Percentiles rank a stretch among this genome's conserved stretches.
Evolutionary conservation across 495 filamentous ascomycete genomes (phyloP).

Genomic region (Lophium mytilinum): DNA sequence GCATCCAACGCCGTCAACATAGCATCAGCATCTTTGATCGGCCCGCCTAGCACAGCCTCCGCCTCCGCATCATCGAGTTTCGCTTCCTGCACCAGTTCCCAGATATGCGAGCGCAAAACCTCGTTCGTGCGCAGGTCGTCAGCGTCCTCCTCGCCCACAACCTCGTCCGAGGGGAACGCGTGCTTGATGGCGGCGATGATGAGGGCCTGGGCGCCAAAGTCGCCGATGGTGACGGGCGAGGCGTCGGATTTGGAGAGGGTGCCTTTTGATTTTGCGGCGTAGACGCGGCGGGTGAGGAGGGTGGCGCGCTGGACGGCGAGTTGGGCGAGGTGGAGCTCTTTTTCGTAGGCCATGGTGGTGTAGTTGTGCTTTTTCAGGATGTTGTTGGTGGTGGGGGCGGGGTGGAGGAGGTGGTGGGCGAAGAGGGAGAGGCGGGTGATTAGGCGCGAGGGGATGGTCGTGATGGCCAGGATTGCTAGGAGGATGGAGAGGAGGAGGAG

Average conservation of each 20-base stretch:
- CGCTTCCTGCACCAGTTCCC: constrained; percentile 66
- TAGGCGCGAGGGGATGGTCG: constrained; percentile 36
- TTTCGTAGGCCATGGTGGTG: constrained; percentile 46
- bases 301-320: constrained; percentile 87
- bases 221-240: constrained; percentile 94
- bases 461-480: constrained; percentile 38
- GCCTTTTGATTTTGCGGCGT: constrained; percentile 84
- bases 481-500: not conserved
- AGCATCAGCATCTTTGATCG: constrained; percentile 55
- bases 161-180: constrained; percentile 83
- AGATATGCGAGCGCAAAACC: constrained; percentile 62
- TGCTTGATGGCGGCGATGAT: constrained; percentile 83
- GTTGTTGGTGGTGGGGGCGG: constrained; percentile 5
- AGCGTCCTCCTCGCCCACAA: constrained; percentile 93
- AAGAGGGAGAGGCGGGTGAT: constrained; percentile 29
- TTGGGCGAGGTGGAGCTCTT: constrained; percentile 78
- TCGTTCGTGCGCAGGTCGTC: constrained; percentile 61
- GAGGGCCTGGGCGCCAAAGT: constrained; percentile 94
- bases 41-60: constrained; percentile 63
- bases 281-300: constrained; percentile 85
- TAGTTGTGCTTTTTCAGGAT: not conserved
- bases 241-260: constrained; percentile 89
- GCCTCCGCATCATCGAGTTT: constrained; percentile 60
- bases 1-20: constrained; percentile 84
- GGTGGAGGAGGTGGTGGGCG: constrained; percentile 27